Conservation (phyloP, 169 alveolate genomes). For the Eimeria tenella region DNA sequence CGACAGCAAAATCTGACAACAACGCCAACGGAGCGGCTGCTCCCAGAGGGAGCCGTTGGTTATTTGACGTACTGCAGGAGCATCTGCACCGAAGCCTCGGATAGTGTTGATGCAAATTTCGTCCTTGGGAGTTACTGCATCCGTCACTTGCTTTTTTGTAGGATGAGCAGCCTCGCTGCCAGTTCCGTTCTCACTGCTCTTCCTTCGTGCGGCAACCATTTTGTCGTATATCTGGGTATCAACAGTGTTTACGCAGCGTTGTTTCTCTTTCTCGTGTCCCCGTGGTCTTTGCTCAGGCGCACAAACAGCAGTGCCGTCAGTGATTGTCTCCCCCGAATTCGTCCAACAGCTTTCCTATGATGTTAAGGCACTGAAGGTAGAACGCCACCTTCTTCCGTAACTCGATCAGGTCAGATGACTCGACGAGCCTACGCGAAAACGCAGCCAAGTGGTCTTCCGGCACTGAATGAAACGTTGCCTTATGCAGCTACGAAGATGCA, state of each 20-base stretch:
- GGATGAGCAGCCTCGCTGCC: slow-evolving; percentile 33
- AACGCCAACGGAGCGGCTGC: too few species aligned
- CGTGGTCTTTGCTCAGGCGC: not conserved
- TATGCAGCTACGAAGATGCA: too few species aligned
- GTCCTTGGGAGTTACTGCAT: slow-evolving; percentile 40
- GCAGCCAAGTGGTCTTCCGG: too few species aligned
- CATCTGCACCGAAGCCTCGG: slow-evolving; percentile 81
- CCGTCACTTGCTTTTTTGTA: slow-evolving; percentile 47
- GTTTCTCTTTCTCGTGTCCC: not conserved
- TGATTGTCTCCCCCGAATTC: slow-evolving; percentile 22
- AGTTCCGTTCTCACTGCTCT: slow-evolving; percentile 58
- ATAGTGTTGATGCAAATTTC: slow-evolving; percentile 79
- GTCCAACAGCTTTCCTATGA: slow-evolving; percentile 25
- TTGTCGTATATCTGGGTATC: not conserved
- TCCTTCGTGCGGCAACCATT: slow-evolving; percentile 59
- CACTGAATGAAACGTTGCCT: too few species aligned
- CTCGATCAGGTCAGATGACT: slow-evolving; percentile 42
- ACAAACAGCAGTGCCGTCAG: not conserved
- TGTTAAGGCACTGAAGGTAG: slow-evolving; percentile 22
- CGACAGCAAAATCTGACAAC: too few species aligned
- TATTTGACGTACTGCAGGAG: slow-evolving; percentile 67
- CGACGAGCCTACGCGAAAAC: slow-evolving; percentile 14
- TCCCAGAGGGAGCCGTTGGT: too few species aligned
- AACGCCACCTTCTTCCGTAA: slow-evolving; percentile 31
- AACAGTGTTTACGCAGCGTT: not conserved